Conservation (phyloP, 345 rosid species). For the Gossypium thurberi region DNA sequence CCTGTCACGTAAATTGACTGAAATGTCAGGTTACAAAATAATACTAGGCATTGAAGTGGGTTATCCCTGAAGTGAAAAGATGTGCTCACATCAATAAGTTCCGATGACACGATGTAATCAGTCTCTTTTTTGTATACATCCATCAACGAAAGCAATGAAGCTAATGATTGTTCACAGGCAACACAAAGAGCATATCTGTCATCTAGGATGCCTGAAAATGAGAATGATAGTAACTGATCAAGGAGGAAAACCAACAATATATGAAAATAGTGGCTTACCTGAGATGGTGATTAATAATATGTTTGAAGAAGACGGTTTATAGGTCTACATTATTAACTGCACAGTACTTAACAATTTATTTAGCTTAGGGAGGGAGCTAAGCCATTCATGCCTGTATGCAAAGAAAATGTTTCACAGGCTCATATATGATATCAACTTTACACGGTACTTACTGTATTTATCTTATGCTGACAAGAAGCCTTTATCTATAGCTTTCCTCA, state of each 20-base stretch:
- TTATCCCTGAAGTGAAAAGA: conserved; percentile 3
- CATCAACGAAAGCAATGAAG: conserved; percentile 74
- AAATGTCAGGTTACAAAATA: conserved; percentile 8
- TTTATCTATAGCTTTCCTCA: conserved; percentile 65
- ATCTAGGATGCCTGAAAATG: conserved; percentile 70
- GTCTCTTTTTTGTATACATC: conserved; percentile 65
- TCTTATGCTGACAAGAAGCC: conserved; percentile 52
- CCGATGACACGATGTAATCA: conserved; percentile 70
- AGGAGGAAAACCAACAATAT: no score
- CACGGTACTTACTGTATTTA: conserved; percentile 50
- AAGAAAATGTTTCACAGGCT: neutral
- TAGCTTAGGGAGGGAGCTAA: neutral
- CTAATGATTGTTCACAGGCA: conserved; percentile 75
- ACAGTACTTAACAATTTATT: neutral
- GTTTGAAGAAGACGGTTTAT: neutral
- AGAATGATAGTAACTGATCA: neutral
- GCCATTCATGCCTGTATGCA: neutral
- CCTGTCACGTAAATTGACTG: conserved; percentile 57
- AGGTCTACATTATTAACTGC: neutral
- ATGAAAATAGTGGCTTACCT: neutral
- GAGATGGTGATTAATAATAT: no score
- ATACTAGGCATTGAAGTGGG: conserved; percentile 8
- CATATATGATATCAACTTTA: neutral
- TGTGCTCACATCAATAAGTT: conserved; percentile 61
- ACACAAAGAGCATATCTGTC: conserved; percentile 82